Percentiles rank a stretch among this genome's conserved stretches.
Conservation (phyloP, 1,284 basidiomycete genomes). For the Irpex rosettiformis region DNA sequence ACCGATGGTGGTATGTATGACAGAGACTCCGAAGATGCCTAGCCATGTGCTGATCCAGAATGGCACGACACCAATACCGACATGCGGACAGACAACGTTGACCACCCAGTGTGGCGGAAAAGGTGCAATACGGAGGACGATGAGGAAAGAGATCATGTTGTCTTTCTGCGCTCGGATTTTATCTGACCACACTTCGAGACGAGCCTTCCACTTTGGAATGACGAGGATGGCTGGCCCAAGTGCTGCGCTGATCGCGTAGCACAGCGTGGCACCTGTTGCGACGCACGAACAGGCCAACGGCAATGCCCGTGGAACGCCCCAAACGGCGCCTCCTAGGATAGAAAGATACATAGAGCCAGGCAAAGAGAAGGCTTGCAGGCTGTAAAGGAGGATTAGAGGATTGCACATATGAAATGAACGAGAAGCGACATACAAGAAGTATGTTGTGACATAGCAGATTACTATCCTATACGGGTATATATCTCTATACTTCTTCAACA, state of each 20-base stretch:
- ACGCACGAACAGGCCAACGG: conserved; percentile 92
- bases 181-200: conserved; percentile 78
- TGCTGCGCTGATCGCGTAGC: conserved; percentile 89
- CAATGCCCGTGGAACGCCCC: conserved; percentile 88
- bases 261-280: conserved; percentile 87
- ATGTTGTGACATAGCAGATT: conserved; percentile 82
- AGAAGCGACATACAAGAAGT: conserved; percentile 74
- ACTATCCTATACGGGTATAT: conserved; percentile 81
- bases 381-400: conserved; percentile 28
- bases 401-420: neutral
- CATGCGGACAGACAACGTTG: conserved; percentile 91
- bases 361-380: conserved; percentile 94
- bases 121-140: conserved; percentile 91
- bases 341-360: conserved; percentile 99
- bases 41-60: conserved; percentile 93
- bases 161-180: conserved; percentile 71
- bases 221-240: conserved; percentile 88
- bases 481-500: conserved; percentile 87
- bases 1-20: conserved; percentile 96
- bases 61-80: conserved; percentile 79
- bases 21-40: conserved; percentile 87
- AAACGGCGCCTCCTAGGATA: conserved; percentile 94
- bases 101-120: conserved; percentile 97
- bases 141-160: conserved; percentile 86
- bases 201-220: conserved; percentile 79